Base-by-base conservation (phyloP, 2,329 filamentous ascomycete species). In the Xylaria digitata region DNA sequence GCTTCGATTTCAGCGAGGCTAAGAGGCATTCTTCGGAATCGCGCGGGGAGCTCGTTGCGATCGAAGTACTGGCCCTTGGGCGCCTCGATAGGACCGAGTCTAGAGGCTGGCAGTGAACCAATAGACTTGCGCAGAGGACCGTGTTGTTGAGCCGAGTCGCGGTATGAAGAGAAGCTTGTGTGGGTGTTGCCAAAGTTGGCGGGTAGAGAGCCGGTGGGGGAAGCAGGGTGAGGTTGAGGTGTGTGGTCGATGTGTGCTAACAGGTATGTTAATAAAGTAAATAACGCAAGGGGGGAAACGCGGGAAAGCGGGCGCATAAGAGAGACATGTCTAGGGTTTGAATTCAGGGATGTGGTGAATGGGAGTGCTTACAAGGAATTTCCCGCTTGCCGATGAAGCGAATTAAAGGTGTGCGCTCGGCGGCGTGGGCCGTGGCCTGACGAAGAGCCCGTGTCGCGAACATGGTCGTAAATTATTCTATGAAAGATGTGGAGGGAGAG, bases 1-100 rank as follows among this genome's bases (percentile, higher is more conserved):
- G 94, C 94, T 80, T 98, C 96, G 67, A 99, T 99, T 87, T 99
- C 96, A 49, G 90, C 89, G 73, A 90, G 81, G 43, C 87, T 90
- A 82, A 94, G 92, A 13, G 89, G 86, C 55, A 87, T 83, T 71
- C 93, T 87, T 76, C 90, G 89, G 87, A 97, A 99, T 75, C 95
- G 89, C 70, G 84, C 79, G 19, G 96, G 95, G 26, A 99, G 89
- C 82, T 99, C 92, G 73, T 89, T 92, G 74, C 94, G 89, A 80
- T 98, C 96, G 78, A 97, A 97, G 80, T 86, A 93, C 79, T 93
- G 83, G 73, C 95, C 95, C 75, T 88, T 81, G 66, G 86, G 86
- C 43, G 94, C 86, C 72, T 86, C 78, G 68, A 98, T 84, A 13
- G 92, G 82, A 53, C 95, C 94, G 11, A 97, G 85, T 43, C 90